Conservation (phyloP, 2,329 filamentous ascomycete species). For the Aspergillus sp. region DNA sequence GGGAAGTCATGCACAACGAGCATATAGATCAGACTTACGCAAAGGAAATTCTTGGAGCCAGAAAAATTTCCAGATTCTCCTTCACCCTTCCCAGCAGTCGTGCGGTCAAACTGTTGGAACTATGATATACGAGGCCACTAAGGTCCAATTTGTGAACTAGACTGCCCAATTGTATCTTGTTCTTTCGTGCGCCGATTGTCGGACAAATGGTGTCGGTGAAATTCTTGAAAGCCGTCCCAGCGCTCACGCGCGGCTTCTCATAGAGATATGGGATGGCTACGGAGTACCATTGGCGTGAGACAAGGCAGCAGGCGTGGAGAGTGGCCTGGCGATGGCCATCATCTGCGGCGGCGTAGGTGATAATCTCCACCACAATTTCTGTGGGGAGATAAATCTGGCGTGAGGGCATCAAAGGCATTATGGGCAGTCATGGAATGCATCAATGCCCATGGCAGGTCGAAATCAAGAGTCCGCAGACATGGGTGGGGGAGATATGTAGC, state of each 20-base stretch:
- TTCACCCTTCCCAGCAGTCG: slow-evolving; percentile 58
- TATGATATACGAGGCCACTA: slow-evolving; percentile 59
- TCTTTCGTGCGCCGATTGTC: slow-evolving; percentile 46
- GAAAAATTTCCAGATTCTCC: slow-evolving; percentile 53
- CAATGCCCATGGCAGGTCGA: slow-evolving; percentile 10
- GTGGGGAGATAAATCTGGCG: slow-evolving; percentile 50
- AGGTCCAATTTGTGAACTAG: slow-evolving; percentile 58
- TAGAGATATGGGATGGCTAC: slow-evolving; percentile 56
- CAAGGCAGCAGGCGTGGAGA: slow-evolving; percentile 55
- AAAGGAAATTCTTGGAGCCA: slow-evolving; percentile 61
- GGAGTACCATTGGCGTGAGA: slow-evolving; percentile 60
- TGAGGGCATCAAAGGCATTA: slow-evolving; percentile 24
- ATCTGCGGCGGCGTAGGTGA: slow-evolving; percentile 45
- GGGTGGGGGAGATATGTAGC: not conserved
- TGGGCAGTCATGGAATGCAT: slow-evolving; percentile 16
- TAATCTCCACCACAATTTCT: slow-evolving; percentile 56
- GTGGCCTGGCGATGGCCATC: slow-evolving; percentile 45
- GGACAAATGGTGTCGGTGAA: slow-evolving; percentile 60
- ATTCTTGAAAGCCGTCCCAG: slow-evolving; percentile 53
- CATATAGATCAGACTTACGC: slow-evolving; percentile 41
- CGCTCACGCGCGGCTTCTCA: slow-evolving; percentile 50
- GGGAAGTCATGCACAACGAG: not conserved
- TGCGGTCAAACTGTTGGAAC: slow-evolving; percentile 59
- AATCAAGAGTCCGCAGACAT: not conserved
- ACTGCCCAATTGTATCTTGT: slow-evolving; percentile 48